These are phyloP conservation scores for Trichomonas tenax DNA, from an alignment of 208 protist species.

Conservation along the genomic window DNA sequence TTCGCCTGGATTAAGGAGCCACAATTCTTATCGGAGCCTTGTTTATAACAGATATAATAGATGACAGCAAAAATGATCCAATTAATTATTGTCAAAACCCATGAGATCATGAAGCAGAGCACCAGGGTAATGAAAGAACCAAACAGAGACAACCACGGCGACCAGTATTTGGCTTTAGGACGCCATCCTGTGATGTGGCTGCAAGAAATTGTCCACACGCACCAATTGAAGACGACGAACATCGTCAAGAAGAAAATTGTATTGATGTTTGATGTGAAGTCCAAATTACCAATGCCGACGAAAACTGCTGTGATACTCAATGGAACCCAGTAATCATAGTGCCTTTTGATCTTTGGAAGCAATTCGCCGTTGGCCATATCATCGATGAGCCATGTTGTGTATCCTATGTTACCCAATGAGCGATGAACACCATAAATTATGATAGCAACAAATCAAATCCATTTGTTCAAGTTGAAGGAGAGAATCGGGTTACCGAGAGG, in stretches of 20 bases:
- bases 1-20: neutral
- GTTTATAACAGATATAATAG: neutral
- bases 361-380: neutral
- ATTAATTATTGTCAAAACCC: neutral
- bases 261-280: neutral
- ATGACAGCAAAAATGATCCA: neutral
- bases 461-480: neutral
- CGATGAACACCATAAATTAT: neutral
- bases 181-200: constrained; percentile 31
- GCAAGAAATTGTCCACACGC: constrained; percentile 34
- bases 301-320: neutral
- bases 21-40: neutral
- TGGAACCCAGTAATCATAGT: neutral
- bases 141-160: constrained; percentile 22
- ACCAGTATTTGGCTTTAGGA: constrained; percentile 34
- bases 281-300: neutral
- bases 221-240: constrained; percentile 41
- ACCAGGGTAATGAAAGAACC: constrained; percentile 30
- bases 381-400: neutral
- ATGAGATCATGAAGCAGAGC: constrained; percentile 32
- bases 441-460: neutral
- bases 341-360: neutral
- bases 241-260: constrained; percentile 46
- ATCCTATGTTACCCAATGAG: neutral
- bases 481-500: neutral